These are phyloP conservation scores for Podosphaera fusca DNA, from an alignment of 2,329 filamentous ascomycete species.

Conservation along the genomic window DNA sequence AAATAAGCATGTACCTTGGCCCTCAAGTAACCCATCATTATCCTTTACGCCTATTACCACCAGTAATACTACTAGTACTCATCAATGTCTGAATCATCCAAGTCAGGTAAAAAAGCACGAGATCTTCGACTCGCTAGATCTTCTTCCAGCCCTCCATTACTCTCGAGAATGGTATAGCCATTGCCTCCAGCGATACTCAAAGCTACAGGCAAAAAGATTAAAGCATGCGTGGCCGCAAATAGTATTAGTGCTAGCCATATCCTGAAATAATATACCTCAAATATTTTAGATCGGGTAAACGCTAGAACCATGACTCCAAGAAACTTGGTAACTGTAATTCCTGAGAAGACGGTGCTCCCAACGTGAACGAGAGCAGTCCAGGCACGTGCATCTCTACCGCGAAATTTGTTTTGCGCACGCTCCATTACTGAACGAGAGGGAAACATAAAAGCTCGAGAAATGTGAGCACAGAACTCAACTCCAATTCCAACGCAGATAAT, in stretches of 20 bases:
- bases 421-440: constrained; percentile 67
- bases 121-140: constrained; percentile 64
- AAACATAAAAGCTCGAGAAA: constrained; percentile 89
- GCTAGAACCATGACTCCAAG: constrained; percentile 79
- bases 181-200: constrained; percentile 68
- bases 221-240: constrained; percentile 69
- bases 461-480: constrained; percentile 94
- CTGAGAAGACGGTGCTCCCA: constrained; percentile 80
- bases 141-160: constrained; percentile 70
- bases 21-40: no score
- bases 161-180: constrained; percentile 72
- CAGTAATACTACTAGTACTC: constrained; percentile 6
- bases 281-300: constrained; percentile 93
- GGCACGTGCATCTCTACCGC: constrained; percentile 60
- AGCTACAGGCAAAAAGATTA: constrained; percentile 78
- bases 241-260: constrained; percentile 84
- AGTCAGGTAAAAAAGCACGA: constrained; percentile 53
- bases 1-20: no score
- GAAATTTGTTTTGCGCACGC: constrained; percentile 52
- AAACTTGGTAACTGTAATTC: constrained; percentile 89
- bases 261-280: constrained; percentile 97
- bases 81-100: constrained; percentile 33
- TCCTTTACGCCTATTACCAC: no score
- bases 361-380: constrained; percentile 93
- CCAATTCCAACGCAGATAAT: constrained; percentile 93